Base-by-base conservation (phyloP, 208 protist species). In the Balamuthia mandrillaris region DNA sequence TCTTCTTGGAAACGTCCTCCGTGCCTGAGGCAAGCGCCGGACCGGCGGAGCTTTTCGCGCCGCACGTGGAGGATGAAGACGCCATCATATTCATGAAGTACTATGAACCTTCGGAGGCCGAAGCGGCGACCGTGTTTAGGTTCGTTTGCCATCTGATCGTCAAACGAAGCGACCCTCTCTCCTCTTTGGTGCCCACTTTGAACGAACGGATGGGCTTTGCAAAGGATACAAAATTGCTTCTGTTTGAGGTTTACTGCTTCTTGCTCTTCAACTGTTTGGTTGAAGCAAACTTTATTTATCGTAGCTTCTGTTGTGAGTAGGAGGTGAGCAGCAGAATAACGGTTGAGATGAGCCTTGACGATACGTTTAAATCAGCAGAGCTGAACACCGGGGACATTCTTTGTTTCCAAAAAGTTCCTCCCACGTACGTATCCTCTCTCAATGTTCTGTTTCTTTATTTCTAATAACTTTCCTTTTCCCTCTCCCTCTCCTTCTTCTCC, bases 371-470 rank as follows among this genome's bases (percentile, higher is more conserved):
- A 7, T 49, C 86, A 2, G 31, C 52, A 0, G 85, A 91, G 63
- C 82, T 92, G n/a, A n/a, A 44, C 14, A 74, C 31, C 75, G 90
- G 90, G 33, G 90, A 92, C 87, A 91, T 92, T 44, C 63, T 92
- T 29, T 79, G 86, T 29, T 88, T 88, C 27, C 90, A 92, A 85
- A 78, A 58, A 47, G 5, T n/a, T n/a, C n/a, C n/a, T n/a, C n/a
- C n/a, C n/a, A n/a, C n/a, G n/a, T n/a, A n/a, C n/a, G n/a, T n/a
- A n/a, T n/a, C n/a, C n/a, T n/a, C n/a, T n/a, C n/a, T n/a, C n/a
- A n/a, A n/a, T n/a, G n/a, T n/a, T n/a, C n/a, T n/a, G n/a, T n/a
- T n/a, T n/a, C n/a, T n/a, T n/a, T n/a, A n/a, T n/a, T n/a, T n/a
- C n/a, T n/a, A n/a, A n/a, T n/a, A n/a, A n/a, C n/a, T n/a, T n/a